Conservation (phyloP, 2,329 filamentous ascomycete genomes). For the Raffaelea albimanens region DNA sequence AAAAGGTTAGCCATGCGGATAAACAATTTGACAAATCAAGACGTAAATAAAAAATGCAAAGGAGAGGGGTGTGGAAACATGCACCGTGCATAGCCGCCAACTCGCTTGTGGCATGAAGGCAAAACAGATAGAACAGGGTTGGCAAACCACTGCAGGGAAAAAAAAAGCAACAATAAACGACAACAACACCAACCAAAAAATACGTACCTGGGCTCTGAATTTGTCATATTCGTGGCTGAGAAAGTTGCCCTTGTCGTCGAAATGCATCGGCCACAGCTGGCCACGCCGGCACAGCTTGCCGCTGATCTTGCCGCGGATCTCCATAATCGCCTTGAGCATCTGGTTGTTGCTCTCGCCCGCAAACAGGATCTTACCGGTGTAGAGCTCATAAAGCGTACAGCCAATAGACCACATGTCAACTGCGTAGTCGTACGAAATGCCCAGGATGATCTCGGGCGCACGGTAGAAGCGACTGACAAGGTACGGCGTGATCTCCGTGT, state of each 20-base stretch:
- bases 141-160: too few species aligned
- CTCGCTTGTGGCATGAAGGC: too few species aligned
- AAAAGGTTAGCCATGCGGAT: not conserved
- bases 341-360: slow-evolving; percentile 94
- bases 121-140: not conserved
- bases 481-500: slow-evolving; percentile 85
- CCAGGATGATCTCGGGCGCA: slow-evolving; percentile 91
- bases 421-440: slow-evolving; percentile 89
- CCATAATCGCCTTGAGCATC: slow-evolving; percentile 95
- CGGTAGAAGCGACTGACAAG: slow-evolving; percentile 96
- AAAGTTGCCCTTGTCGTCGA: slow-evolving; percentile 78
- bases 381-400: slow-evolving; percentile 93
- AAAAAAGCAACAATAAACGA: slow-evolving; percentile 4
- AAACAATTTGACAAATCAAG: not conserved
- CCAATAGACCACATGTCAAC: slow-evolving; percentile 98
- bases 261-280: slow-evolving; percentile 66
- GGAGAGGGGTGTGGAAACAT: not conserved
- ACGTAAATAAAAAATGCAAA: not conserved
- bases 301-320: slow-evolving; percentile 86
- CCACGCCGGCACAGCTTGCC: slow-evolving; percentile 82
- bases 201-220: slow-evolving; percentile 67
- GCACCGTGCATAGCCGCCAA: not conserved
- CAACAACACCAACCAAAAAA: slow-evolving; percentile 8
- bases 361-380: slow-evolving; percentile 95
- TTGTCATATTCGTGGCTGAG: slow-evolving; percentile 79